These are phyloP conservation scores for Apiotrichum porosum DNA, from an alignment of 1,284 basidiomycete species.

Conservation along the genomic window DNA sequence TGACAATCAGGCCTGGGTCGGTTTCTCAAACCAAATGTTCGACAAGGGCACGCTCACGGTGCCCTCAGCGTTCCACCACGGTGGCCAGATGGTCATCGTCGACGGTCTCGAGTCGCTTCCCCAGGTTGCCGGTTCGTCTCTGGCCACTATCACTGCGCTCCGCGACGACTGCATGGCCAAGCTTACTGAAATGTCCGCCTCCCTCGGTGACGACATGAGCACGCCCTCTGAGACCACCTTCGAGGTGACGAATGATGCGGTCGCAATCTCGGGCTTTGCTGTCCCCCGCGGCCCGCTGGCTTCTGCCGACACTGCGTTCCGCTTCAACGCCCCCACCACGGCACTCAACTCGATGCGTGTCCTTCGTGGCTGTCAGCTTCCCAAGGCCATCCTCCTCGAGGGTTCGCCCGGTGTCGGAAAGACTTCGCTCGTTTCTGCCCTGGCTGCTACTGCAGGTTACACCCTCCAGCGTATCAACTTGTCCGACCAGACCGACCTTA, in stretches of 20 bases:
- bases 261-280: constrained; percentile 73
- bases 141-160: constrained; percentile 29
- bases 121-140: constrained; percentile 53
- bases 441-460: constrained; percentile 76
- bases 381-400: constrained; percentile 90
- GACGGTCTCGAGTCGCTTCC: constrained; percentile 77
- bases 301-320: constrained; percentile 55
- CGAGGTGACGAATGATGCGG: constrained; percentile 18
- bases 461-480: constrained; percentile 92
- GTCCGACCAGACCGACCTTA: constrained; percentile 96
- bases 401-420: constrained; percentile 99
- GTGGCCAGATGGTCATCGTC: constrained; percentile 77
- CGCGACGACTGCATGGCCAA: constrained; percentile 38
- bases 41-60: constrained; percentile 45
- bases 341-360: constrained; percentile 84
- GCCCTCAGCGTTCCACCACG: constrained; percentile 71
- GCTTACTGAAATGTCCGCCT: constrained; percentile 24
- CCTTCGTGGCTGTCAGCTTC: constrained; percentile 80
- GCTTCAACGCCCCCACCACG: constrained; percentile 83
- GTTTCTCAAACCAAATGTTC: constrained; percentile 70
- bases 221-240: constrained; percentile 12
- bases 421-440: constrained; percentile 84
- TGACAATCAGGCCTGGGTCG: constrained; percentile 76
- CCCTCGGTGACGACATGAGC: constrained; percentile 15
- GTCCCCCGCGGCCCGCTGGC: constrained; percentile 59